A percentile compares a stretch with the other conserved stretches of the same genome.
phyloP scores from a whole-genome alignment of 1,284 basidiomycete species.

The Trichosporon ovoides region DNA sequence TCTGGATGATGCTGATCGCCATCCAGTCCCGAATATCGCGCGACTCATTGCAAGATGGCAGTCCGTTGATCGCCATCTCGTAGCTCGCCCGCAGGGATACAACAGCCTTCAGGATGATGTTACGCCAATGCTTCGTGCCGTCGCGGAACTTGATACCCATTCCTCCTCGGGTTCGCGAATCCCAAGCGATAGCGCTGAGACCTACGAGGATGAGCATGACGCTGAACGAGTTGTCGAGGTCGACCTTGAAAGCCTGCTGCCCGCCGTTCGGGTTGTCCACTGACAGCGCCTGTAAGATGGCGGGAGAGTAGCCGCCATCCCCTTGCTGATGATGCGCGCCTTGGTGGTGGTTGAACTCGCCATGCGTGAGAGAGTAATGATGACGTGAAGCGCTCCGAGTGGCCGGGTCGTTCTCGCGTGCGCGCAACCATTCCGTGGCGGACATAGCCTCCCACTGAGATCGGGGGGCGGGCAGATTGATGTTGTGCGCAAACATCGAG shows the following conservation, averaged over 20 bases:
- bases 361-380: slow-evolving; percentile 19
- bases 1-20: slow-evolving; percentile 38
- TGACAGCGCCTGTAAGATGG: slow-evolving; percentile 29
- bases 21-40: slow-evolving; percentile 38
- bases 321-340: background rate
- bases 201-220: slow-evolving; percentile 36
- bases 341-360: slow-evolving; percentile 27
- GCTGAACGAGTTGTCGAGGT: slow-evolving; percentile 30
- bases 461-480: slow-evolving; percentile 31
- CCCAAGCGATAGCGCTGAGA: slow-evolving; percentile 39
- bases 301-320: slow-evolving; percentile 32
- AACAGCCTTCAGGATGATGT: slow-evolving; percentile 35
- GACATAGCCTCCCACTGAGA: slow-evolving; percentile 36
- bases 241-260: slow-evolving; percentile 24
- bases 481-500: slow-evolving; percentile 41
- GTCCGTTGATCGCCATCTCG: slow-evolving; percentile 24
- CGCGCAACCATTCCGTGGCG: slow-evolving; percentile 32
- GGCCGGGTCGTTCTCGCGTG: slow-evolving; percentile 7
- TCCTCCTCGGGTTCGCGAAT: slow-evolving; percentile 37
- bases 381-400: background rate
- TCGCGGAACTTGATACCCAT: slow-evolving; percentile 41
- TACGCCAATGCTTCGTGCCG: slow-evolving; percentile 38
- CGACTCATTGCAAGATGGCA: slow-evolving; percentile 25
- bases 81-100: slow-evolving; percentile 34
- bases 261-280: slow-evolving; percentile 14